Evolutionary conservation across 768 basidiomycete genomes (phyloP).

Genomic region (Phaeotremella fagi): DNA sequence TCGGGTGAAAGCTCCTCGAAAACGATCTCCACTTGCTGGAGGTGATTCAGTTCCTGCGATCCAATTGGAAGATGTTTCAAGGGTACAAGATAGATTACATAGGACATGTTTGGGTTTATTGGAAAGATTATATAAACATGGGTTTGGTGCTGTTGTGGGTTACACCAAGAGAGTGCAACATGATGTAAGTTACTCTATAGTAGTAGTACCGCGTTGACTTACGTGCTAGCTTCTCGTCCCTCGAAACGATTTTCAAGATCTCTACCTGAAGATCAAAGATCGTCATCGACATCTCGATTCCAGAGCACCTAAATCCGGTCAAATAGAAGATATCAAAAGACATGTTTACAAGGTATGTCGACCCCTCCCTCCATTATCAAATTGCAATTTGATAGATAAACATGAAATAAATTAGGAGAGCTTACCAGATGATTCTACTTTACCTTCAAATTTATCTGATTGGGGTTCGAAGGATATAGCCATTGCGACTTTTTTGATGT

Average conservation of each 20-base stretch:
- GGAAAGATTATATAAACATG: conserved; percentile 78
- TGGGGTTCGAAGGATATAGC: conserved; percentile 70
- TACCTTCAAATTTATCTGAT: conserved; percentile 21
- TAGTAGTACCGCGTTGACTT: background rate
- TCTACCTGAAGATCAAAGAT: conserved; percentile 82
- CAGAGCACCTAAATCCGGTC: conserved; percentile 26
- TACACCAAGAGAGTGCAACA: conserved; percentile 84
- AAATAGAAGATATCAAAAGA: conserved; percentile 46
- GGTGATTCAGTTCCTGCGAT: background rate
- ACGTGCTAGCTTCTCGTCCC: conserved; percentile 57
- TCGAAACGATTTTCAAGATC: conserved; percentile 77
- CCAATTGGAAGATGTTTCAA: background rate
- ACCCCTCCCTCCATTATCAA: background rate
- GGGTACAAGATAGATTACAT: conserved; percentile 55
- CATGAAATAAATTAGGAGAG: no score
- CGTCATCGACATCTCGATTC: conserved; percentile 65
- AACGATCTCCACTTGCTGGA: conserved; percentile 17
- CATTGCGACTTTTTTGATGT: conserved; percentile 86
- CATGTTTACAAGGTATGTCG: conserved; percentile 45
- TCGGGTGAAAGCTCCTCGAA: conserved; percentile 7
- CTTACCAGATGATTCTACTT: conserved; percentile 19
- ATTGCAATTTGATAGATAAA: background rate
- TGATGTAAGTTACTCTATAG: conserved; percentile 53
- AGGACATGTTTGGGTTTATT: conserved; percentile 76
- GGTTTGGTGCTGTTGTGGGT: conserved; percentile 73